phyloP scores from a whole-genome alignment of 2,329 filamentous ascomycete genomes.

The Orbilia quercus region DNA sequence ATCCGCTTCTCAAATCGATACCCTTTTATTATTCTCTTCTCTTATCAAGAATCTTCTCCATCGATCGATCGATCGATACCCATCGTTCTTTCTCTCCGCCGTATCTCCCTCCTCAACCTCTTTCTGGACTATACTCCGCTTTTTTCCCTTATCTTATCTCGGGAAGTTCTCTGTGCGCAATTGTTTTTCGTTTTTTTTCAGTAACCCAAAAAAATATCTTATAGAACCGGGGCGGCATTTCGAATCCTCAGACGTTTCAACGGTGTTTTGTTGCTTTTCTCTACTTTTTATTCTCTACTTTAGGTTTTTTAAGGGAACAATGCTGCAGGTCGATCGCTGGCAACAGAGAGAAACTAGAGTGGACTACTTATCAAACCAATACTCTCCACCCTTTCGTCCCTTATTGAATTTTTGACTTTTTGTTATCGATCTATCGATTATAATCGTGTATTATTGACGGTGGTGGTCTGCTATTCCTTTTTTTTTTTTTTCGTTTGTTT shows the following conservation, averaged over 20 bases:
- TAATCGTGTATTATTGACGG: slow-evolving; percentile 58
- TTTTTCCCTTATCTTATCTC: slow-evolving; percentile 20
- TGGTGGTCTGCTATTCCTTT: no score
- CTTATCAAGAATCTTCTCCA: neutral
- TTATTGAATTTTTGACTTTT: no score
- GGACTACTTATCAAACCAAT: no score
- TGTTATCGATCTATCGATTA: slow-evolving; percentile 38
- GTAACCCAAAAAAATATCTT: slow-evolving; percentile 27
- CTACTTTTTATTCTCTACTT: slow-evolving; percentile 13
- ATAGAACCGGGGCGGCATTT: slow-evolving; percentile 53
- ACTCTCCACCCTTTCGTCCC: no score
- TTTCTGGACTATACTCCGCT: neutral
- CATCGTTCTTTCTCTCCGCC: no score
- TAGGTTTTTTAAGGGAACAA: slow-evolving; percentile 1
- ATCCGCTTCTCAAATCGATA: slow-evolving; percentile 54
- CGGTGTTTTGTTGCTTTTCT: slow-evolving; percentile 44
- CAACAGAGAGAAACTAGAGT: no score
- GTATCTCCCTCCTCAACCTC: neutral
- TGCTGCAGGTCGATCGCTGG: no score
- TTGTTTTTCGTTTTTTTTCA: slow-evolving; percentile 13
- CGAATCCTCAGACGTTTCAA: slow-evolving; percentile 34
- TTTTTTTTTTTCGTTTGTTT: slow-evolving; percentile 20
- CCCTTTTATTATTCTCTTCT: slow-evolving; percentile 37
- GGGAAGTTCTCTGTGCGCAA: neutral
- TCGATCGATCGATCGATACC: slow-evolving; percentile 8